Percentiles rank a stretch among this genome's conserved stretches.
Conservation (phyloP, 441 rosid species). For the Adansonia grandidieri region DNA sequence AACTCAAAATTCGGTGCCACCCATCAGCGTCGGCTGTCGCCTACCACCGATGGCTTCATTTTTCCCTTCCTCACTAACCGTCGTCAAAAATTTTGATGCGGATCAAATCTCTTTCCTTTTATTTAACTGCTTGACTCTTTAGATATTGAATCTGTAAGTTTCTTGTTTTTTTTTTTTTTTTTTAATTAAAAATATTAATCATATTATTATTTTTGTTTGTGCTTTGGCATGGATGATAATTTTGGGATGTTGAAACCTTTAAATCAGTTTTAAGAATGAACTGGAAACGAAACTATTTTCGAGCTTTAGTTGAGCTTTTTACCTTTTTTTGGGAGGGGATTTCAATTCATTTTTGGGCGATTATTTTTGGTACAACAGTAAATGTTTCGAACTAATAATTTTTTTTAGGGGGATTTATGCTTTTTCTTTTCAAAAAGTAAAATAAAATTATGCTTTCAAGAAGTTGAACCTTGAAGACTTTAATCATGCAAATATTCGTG, state of each 20-base stretch:
- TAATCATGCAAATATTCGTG: conserved; percentile 6
- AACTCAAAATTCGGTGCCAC: too few species aligned
- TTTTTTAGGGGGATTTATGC: background rate
- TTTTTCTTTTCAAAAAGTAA: background rate
- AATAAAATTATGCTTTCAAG: background rate
- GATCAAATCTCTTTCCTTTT: conserved; percentile 2
- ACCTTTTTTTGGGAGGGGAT: background rate
- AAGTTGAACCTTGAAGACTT: background rate
- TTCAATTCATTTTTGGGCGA: background rate
- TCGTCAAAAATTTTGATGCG: background rate
- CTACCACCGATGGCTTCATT: too few species aligned
- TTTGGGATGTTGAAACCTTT: background rate
- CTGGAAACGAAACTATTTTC: background rate
- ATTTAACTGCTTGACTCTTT: background rate
- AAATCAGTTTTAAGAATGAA: background rate
- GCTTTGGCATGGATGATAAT: background rate
- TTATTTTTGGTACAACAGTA: background rate
- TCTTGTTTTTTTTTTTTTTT: background rate
- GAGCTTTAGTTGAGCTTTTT: background rate
- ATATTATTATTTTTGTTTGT: background rate
- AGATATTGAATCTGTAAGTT: conserved; percentile 7
- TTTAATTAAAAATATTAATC: background rate
- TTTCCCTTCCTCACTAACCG: too few species aligned
- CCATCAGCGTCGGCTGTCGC: too few species aligned
- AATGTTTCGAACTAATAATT: background rate